phyloP scores from a whole-genome alignment of 2,329 filamentous ascomycete species.

The Ophiostoma tasmaniense region DNA sequence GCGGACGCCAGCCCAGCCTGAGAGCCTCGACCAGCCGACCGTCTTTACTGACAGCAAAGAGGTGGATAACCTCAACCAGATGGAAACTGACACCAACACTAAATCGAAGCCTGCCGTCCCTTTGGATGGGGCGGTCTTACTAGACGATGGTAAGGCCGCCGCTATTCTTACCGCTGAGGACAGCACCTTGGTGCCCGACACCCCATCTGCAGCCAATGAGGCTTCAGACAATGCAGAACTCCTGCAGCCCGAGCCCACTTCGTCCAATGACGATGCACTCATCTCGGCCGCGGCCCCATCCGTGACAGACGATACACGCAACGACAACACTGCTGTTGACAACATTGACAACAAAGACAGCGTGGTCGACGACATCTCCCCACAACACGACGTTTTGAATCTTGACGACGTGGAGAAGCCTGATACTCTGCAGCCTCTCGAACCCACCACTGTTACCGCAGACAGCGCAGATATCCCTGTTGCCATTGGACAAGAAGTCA shows the following conservation, averaged over 20 bases:
- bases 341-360: conserved; percentile 1
- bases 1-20: not conserved
- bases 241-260: not conserved
- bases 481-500: not conserved
- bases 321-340: not conserved
- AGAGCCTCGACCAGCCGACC: not conserved
- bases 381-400: not conserved
- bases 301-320: not conserved
- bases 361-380: not conserved
- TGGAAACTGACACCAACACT: not conserved
- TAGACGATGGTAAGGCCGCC: not conserved
- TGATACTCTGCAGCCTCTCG: not conserved
- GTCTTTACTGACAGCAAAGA: not conserved
- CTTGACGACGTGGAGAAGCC: not conserved
- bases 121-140: conserved; percentile 3
- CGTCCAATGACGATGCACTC: not conserved
- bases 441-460: not conserved
- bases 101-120: not conserved
- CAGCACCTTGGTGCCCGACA: conserved; percentile 7
- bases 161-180: not conserved
- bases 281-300: not conserved
- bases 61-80: not conserved
- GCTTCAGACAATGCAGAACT: not conserved
- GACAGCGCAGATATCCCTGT: not conserved
- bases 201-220: conserved; percentile 9